Percentiles rank a stretch among this genome's conserved stretches.
Evolutionary conservation across 2,329 filamentous ascomycete species (phyloP).

Genomic region (Rosellinia necatrix): DNA sequence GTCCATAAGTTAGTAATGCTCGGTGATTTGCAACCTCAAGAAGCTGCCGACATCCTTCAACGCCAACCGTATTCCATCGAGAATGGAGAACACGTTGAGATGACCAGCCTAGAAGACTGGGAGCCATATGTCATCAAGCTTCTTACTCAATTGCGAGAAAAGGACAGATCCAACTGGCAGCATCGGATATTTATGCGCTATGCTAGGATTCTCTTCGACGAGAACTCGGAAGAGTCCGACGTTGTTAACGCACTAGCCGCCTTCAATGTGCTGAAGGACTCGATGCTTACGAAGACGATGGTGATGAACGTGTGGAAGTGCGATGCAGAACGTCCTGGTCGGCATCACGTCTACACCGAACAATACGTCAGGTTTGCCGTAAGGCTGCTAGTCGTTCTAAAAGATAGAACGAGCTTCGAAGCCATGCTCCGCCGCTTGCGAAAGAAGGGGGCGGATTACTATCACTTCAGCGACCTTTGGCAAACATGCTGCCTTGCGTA

Average conservation of each 20-base stretch:
- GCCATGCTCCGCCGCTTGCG: conserved; percentile 77
- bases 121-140: conserved; percentile 59
- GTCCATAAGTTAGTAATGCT: conserved; percentile 77
- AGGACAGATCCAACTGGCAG: conserved; percentile 94
- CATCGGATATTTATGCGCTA: conserved; percentile 86
- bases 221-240: conserved; percentile 46
- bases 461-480: conserved; percentile 66
- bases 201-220: conserved; percentile 59
- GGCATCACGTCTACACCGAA: conserved; percentile 90
- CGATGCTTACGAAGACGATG: conserved; percentile 91
- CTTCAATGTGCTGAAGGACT: conserved; percentile 73
- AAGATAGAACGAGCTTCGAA: conserved; percentile 77
- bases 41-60: conserved; percentile 58
- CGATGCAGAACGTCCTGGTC: conserved; percentile 79
- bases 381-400: conserved; percentile 71
- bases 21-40: conserved; percentile 52
- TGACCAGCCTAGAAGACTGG: conserved; percentile 66
- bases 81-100: conserved; percentile 52
- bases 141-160: conserved; percentile 60
- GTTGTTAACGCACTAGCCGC: conserved; percentile 75
- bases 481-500: conserved; percentile 60
- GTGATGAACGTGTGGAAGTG: conserved; percentile 94
- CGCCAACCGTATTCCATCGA: conserved; percentile 59
- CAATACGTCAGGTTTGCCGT: conserved; percentile 86
- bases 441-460: conserved; percentile 78